Evolutionary conservation across 2,329 filamentous ascomycete species (phyloP), one percentile per base, ranked within the genome.

Genomic region (Alternaria brassicicola): DNA sequence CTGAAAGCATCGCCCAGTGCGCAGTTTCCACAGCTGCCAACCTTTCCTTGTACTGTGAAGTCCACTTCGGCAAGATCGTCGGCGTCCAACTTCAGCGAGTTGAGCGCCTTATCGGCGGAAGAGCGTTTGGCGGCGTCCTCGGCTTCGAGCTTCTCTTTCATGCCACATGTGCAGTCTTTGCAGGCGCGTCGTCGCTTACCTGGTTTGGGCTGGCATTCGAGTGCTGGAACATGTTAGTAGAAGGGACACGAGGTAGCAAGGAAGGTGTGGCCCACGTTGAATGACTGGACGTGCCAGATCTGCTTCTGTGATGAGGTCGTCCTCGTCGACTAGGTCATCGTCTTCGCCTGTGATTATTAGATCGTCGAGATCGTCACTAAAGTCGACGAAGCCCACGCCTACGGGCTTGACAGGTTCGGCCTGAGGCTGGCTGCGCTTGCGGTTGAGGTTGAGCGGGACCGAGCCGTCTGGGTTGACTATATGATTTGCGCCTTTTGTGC

Each of bases 41-140:
- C 91, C 82, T 97, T 98, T 68, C 95, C 95, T 78, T 96, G 86
- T n/a, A 98, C 92, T 0, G 95, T 99, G 75, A 99, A 98, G 78
- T 99, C 95, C 8, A 98, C 85, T 78, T 98, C 94, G 50, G 86
- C 88, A 47, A 99, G 65, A 74, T 99, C 95, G 69, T 92, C 88
- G 1, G 87, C 82, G 48, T 85, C 86, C 50, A 97, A 83, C 78
- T 90, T 91, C 62, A 92, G 81, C 19, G 87, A 83, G 72, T 88
- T 86, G 46, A 92, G 83, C 3, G 80, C 80, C 45, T 81, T 80
- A 71, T 92, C 89, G 30, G 90, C 90, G 21, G 84, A 80, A 7
- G 81, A 80, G 55, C 92, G 85, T 71, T 87, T 88, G 7, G 84
- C 84, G 41, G 82, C 83, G 78, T 98, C 95, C 81, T 98, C 92